Evolutionary conservation across 208 protist genomes (phyloP), one percentile per base, ranked within the genome.

Genomic region (Leishmania arabica): DNA sequence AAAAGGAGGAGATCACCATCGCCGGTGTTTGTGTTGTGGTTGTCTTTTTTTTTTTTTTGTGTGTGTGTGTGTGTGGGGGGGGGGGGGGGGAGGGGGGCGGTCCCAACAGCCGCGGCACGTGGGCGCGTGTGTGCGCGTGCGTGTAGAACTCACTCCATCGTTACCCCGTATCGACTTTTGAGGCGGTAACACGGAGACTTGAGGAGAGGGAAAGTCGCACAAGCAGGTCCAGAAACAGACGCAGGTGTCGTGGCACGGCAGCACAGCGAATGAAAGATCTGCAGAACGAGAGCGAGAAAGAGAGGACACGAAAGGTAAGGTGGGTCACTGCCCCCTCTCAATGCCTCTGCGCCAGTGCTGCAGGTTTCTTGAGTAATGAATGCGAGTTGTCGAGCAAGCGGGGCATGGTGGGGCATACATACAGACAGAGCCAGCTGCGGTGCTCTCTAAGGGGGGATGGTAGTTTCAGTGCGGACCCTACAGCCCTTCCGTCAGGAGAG

Each of bases 121-220:
- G 37, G 47, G 6, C 27, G 49, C 15, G 24, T 69, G 15, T 69
- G 40, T 49, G 60, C 45, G 40, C 37, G 21, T 69, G 42, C 37
- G 60, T 69, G 60, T 69, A 78, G n/a, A 78, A 31, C 31, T 45
- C 60, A 69, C 53, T 21, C 37, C 37, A 71, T 45, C 37, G 37
- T 31, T n/a, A 15, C 15, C 17, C 37, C 40, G 65, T 47, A 71
- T 2, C 15, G 1, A 49, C 65, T 21, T 8, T 47, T 71, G 5
- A n/a, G 5, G 19, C 24, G 9, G 37, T 47, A 49, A 47, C 31
- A 47, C 19, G 19, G 37, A 24, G 65, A 71, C 15, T 71, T 24
- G 49, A 24, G 65, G 17, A n/a, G 65, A 47, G 40, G 8, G 37
- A 47, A 15, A 68, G 31, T 13, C 37, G 21, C 40, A 49, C 37